Percentiles rank a stretch among this genome's conserved stretches.
Evolutionary conservation across 2,329 filamentous ascomycete genomes (phyloP).

Genomic region (Epichloe sp.): DNA sequence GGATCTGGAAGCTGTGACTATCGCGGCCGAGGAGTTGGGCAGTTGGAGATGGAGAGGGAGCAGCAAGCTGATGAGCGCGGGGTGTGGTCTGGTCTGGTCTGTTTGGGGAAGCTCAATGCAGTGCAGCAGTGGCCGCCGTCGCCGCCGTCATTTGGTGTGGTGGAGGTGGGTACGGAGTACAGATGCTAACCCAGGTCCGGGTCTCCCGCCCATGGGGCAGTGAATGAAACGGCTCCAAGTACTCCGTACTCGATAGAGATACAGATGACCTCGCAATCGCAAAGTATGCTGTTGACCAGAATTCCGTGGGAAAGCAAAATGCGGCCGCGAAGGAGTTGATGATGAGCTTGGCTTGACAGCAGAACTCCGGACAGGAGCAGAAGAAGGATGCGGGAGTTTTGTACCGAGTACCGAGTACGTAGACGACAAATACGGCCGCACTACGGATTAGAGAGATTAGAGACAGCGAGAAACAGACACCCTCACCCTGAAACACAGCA

Average conservation of each 20-base stretch:
- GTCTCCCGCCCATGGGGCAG: neutral
- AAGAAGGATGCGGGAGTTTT: neutral
- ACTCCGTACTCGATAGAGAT: neutral
- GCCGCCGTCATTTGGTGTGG: slow-evolving; percentile 5
- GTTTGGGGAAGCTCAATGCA: slow-evolving; percentile 2
- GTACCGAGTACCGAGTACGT: neutral
- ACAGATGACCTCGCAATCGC: neutral
- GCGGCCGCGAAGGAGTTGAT: neutral
- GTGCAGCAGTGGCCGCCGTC: neutral
- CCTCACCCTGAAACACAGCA: neutral
- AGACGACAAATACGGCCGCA: neutral
- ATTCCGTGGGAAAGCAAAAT: neutral
- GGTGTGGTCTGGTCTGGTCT: slow-evolving; percentile 2
- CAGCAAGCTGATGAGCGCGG: slow-evolving; percentile 6
- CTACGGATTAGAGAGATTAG: neutral
- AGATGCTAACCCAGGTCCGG: neutral
- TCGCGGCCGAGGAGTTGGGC: neutral
- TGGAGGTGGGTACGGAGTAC: slow-evolving; percentile 3
- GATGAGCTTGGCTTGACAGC: neutral
- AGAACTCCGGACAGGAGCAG: neutral
- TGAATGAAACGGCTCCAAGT: neutral
- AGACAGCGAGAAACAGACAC: neutral
- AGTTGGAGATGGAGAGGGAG: slow-evolving; percentile 4
- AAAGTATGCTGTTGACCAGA: neutral
- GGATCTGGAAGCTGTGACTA: neutral